Evolutionary conservation across 495 filamentous ascomycete species (phyloP), one percentile per base, ranked within the genome.

Genomic region (Glonium stellatum): DNA sequence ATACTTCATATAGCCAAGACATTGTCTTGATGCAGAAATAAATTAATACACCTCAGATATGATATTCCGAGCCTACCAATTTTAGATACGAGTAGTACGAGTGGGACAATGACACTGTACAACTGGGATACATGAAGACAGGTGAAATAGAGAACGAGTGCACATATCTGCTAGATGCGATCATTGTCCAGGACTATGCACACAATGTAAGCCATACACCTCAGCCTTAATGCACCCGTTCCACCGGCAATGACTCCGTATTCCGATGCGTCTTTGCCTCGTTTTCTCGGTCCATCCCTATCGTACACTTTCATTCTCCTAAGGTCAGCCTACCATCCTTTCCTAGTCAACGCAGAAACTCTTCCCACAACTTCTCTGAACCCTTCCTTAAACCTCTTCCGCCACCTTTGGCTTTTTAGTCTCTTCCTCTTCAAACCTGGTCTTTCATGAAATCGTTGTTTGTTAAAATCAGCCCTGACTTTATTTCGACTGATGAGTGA

Each of bases 351-450:
- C 69, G 84, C 77, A 67, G 79, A 78, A 4, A 86, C 86, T 69
- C 84, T 78, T 35, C 54, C 59, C 22, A 87, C 75, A 39, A 82
- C 78, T 18, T 76, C 78, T 67, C 71, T 76, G 69, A 92, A 90
- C 13, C 82, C 85, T 25, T 70, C 69, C 76, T 78, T 81, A 70
- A 92, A 92, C 57, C 80, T 77, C 71, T 41, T 72, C 71, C 78
- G 75, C 82, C 86, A 89, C 60, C 88, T 78, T 75, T 85, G 75
- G 41, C 79, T 82, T 73, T 73, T 74, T 61, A 87, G 67, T 66
- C 88, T 78, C 80, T 90, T 92, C 70, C 84, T 77, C 79, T 89
- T 89, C 70, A 88, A 68, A 4, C 86, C 87, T 1, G 80, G 78
- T 50, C 87, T 73, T 76, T 92, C 89, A 70, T 92, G 84, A 60